phyloP scores from a whole-genome alignment of 257 asterid genomes.

The Nicotiana knightiana region DNA sequence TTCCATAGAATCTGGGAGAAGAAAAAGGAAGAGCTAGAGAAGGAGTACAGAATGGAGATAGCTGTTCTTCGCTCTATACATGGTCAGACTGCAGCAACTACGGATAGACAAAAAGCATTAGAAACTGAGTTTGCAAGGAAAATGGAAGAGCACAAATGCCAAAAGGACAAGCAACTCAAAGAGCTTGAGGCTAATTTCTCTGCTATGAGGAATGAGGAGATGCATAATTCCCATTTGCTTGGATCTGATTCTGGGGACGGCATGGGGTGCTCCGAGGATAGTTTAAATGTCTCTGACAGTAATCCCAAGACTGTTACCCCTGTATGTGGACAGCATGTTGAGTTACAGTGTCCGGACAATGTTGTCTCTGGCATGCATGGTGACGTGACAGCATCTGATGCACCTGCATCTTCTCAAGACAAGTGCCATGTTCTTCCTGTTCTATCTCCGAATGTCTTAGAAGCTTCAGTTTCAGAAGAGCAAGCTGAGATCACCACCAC shows the following conservation, averaged over 20 bases:
- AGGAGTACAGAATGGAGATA: slow-evolving; percentile 30
- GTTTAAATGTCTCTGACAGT: slow-evolving; percentile 5
- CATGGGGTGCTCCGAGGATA: neutral
- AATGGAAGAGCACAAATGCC: slow-evolving; percentile 30
- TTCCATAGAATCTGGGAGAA: slow-evolving; percentile 38
- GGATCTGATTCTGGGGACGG: neutral
- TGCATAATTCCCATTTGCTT: slow-evolving; percentile 9
- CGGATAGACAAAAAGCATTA: slow-evolving; percentile 29
- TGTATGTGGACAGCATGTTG: slow-evolving; percentile 14
- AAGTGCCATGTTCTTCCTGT: slow-evolving; percentile 9
- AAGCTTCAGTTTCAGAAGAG: slow-evolving; percentile 17
- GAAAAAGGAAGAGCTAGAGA: slow-evolving; percentile 27
- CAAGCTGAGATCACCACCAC: slow-evolving; percentile 3
- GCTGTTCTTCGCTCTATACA: slow-evolving; percentile 30
- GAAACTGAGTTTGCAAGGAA: slow-evolving; percentile 31
- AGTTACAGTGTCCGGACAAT: slow-evolving; percentile 7
- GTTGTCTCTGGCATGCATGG: slow-evolving; percentile 9
- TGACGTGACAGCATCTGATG: slow-evolving; percentile 1
- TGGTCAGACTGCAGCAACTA: slow-evolving; percentile 18
- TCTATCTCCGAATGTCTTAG: slow-evolving; percentile 17
- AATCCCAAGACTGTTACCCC: slow-evolving; percentile 8
- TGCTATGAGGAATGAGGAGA: slow-evolving; percentile 34
- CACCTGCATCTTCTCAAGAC: slow-evolving; percentile 2
- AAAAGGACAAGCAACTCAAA: slow-evolving; percentile 26
- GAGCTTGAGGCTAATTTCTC: slow-evolving; percentile 40